Conservation (phyloP, 164 flowering plant genomes). For the Paratinospora sagittata region DNA sequence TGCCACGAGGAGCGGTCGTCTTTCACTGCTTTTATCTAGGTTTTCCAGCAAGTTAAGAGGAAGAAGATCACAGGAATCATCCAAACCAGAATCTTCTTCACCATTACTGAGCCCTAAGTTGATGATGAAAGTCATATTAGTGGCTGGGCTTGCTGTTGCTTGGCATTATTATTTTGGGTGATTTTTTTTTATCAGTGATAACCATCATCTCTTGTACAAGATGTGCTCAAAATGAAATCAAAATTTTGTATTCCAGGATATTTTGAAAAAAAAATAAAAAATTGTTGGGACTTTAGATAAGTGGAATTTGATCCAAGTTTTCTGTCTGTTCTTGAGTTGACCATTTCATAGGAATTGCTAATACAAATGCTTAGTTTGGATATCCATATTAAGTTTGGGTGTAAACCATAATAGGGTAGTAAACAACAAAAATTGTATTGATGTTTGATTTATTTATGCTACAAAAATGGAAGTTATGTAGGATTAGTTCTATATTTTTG, state of each 20-base stretch:
- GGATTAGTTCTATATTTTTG: no score
- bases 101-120: conserved; percentile 36
- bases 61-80: conserved; percentile 38
- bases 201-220: conserved; percentile 12
- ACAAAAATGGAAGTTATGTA: no score
- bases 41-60: conserved; percentile 55
- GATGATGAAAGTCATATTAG: conserved; percentile 47
- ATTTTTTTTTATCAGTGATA: conserved; percentile 4
- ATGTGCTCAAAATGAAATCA: not conserved
- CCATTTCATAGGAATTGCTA: no score
- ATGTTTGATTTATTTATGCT: no score
- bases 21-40: conserved; percentile 45
- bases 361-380: not conserved
- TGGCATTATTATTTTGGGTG: conserved; percentile 64
- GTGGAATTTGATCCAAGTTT: no score
- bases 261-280: no score
- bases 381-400: not conserved
- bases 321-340: no score
- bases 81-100: conserved; percentile 27
- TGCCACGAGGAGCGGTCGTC: conserved; percentile 28
- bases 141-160: conserved; percentile 56
- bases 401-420: no score
- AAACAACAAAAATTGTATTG: no score
- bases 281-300: no score
- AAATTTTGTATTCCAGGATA: not conserved